Evolutionary conservation across 139 green algal species (phyloP), one percentile per base, ranked within the genome.

Genomic region (Micractinium sp.): DNA sequence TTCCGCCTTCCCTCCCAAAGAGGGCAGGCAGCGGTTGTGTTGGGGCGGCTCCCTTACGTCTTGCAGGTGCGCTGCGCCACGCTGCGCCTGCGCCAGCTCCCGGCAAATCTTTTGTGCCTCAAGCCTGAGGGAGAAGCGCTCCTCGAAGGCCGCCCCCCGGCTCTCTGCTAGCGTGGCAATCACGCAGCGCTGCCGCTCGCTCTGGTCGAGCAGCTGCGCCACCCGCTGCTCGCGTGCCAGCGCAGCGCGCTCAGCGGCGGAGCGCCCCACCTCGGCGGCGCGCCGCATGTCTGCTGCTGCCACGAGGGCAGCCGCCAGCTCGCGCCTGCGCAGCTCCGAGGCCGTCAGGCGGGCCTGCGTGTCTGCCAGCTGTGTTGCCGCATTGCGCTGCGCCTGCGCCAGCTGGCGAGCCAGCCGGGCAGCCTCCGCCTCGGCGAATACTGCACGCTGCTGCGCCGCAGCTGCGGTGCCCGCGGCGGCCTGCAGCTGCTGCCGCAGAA

Each of bases 91-190:
- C 38, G 76, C 83, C 38, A 38, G 31, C 38, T 63, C 66, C 0
- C 38, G 33, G 29, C 53, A 47, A 5, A 63, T 19, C 29, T 80
- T 41, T 4, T 35, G 73, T 38, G 60, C 63, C 67, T 87, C 67
- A 38, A 39, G 25, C 38, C 71, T 27, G 39, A 81, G 83, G 22
- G 31, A 20, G 38, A 87, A 88, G 13, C 85, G 71, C 85, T 88
- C 71, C 85, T 88, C 71, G 35, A 88, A 82, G 12, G 85, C 85
- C 5, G 76, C 31, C 31, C 73, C 85, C 19, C 85, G 71, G 47
- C 71, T 74, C 41, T 60, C 75, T 3, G 85, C 85, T 22, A 83
- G 85, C 25, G 23, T 47, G 19, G 41, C 85, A 83, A 83, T 88
- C 47, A 88, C 71, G 7, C n/a, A 73, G 18, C 56, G 85, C 71